phyloP scores from a whole-genome alignment of 306 rosid species.

The Cucurbita moschata region DNA sequence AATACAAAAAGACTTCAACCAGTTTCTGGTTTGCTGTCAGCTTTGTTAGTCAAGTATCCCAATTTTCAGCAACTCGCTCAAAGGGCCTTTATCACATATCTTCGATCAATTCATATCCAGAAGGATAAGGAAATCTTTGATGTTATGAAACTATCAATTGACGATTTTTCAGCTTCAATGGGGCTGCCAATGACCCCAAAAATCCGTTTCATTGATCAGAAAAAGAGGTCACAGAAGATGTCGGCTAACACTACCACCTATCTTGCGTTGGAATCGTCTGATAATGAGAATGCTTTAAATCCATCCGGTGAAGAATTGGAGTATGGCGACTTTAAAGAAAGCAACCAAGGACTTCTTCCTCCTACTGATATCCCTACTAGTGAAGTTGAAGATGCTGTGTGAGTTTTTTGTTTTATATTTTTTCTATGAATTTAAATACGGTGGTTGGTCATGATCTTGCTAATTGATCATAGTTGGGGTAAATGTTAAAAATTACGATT shows the following conservation, averaged over 20 bases:
- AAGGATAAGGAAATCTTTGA: conserved; percentile 86
- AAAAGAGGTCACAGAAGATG: conserved; percentile 27
- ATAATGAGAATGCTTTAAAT: conserved; percentile 19
- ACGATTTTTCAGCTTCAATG: conserved; percentile 61
- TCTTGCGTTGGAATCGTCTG: conserved; percentile 27
- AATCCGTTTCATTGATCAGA: conserved; percentile 52
- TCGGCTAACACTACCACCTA: conserved; percentile 11
- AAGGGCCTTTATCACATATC: conserved; percentile 63
- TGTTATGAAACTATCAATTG: conserved; percentile 53
- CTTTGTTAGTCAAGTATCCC: conserved; percentile 67
- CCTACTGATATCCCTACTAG: conserved; percentile 15
- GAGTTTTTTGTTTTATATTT: conserved; percentile 4
- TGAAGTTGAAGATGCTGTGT: conserved; percentile 36
- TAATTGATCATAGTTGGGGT: background rate
- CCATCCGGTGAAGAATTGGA: conserved; percentile 32
- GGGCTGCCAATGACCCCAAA: conserved; percentile 83
- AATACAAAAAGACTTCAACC: conserved; percentile 49
- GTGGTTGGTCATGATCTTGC: background rate
- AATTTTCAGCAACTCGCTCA: conserved; percentile 54
- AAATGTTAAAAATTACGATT: background rate
- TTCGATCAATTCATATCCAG: conserved; percentile 56
- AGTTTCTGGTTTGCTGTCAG: conserved; percentile 56
- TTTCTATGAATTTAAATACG: background rate
- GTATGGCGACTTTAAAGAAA: conserved; percentile 20
- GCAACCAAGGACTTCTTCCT: conserved; percentile 29